These are phyloP conservation scores for Monosporascus sp. DNA, from an alignment of 2,329 filamentous ascomycete genomes.

Conservation along the genomic window DNA sequence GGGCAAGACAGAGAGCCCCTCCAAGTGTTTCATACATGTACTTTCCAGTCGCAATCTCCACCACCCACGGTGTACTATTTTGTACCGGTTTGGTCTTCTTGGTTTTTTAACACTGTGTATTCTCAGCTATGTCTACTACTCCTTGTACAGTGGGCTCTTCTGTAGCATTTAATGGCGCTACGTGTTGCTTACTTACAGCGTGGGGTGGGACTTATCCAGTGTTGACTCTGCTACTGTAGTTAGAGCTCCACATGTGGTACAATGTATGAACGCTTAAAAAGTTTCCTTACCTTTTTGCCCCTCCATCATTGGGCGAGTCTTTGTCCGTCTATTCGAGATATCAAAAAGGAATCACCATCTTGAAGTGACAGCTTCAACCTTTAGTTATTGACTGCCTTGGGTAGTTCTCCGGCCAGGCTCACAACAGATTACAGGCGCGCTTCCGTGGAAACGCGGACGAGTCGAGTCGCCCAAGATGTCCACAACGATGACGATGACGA, in stretches of 20 bases:
- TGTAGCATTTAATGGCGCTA: no score
- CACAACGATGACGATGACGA: conserved; percentile 64
- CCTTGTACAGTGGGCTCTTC: background rate
- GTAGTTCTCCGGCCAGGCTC: no score
- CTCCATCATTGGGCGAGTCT: background rate
- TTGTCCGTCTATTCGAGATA: background rate
- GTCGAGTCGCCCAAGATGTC: conserved; percentile 25
- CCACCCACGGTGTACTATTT: no score
- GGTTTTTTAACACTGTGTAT: no score
- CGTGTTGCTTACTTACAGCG: background rate
- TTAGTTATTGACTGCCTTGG: no score
- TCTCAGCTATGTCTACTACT: no score
- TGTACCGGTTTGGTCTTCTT: no score
- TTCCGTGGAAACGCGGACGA: background rate
- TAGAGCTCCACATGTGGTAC: background rate
- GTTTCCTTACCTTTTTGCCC: background rate
- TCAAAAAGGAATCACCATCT: background rate
- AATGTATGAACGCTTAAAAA: background rate
- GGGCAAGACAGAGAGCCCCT: no score
- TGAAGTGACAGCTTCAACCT: background rate
- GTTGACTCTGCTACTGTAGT: background rate
- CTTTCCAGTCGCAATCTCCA: no score
- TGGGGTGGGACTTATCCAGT: background rate
- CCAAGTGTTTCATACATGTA: no score
- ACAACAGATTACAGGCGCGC: background rate